A percentile compares a stretch with the other conserved stretches of the same genome.
These are phyloP conservation scores for Chaetomium sp. DNA, from an alignment of 2,329 filamentous ascomycete species.

Conservation along the genomic window DNA sequence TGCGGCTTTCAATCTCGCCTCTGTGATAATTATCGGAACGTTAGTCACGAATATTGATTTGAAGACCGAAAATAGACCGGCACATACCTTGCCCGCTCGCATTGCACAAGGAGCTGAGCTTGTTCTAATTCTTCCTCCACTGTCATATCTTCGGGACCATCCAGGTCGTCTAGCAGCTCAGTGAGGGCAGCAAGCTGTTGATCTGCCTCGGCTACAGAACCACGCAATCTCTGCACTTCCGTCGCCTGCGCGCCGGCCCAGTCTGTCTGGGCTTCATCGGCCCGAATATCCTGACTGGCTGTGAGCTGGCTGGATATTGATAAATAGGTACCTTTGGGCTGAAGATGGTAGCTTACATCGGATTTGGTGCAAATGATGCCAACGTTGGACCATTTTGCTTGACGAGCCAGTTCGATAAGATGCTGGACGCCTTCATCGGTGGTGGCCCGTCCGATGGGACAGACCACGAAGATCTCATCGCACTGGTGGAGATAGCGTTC, in stretches of 20 bases:
- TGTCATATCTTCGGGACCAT: not conserved
- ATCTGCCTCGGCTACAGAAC: not conserved
- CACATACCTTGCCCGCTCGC: not conserved
- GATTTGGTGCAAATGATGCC: slow-evolving; percentile 39
- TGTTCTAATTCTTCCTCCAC: not conserved
- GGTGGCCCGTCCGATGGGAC: slow-evolving; percentile 35
- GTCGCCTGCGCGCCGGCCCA: slow-evolving; percentile 24
- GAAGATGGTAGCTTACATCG: slow-evolving; percentile 26
- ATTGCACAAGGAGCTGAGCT: not conserved
- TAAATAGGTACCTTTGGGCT: not conserved
- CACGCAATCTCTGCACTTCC: not conserved
- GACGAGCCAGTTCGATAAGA: slow-evolving; percentile 36
- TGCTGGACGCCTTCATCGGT: slow-evolving; percentile 36
- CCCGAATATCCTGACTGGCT: slow-evolving; percentile 26
- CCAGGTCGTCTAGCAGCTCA: not conserved
- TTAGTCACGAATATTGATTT: not conserved
- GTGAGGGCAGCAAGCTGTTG: not conserved
- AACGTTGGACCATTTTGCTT: slow-evolving; percentile 34
- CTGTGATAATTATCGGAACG: not conserved
- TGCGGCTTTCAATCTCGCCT: not conserved
- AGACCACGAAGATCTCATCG: slow-evolving; percentile 42
- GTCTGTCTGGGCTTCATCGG: slow-evolving; percentile 30
- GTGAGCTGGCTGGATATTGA: not conserved
- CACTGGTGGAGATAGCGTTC: slow-evolving; percentile 40
- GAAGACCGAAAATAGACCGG: not conserved